phyloP scores from a whole-genome alignment of 305 asterid species.

The Solanum chacoense region DNA sequence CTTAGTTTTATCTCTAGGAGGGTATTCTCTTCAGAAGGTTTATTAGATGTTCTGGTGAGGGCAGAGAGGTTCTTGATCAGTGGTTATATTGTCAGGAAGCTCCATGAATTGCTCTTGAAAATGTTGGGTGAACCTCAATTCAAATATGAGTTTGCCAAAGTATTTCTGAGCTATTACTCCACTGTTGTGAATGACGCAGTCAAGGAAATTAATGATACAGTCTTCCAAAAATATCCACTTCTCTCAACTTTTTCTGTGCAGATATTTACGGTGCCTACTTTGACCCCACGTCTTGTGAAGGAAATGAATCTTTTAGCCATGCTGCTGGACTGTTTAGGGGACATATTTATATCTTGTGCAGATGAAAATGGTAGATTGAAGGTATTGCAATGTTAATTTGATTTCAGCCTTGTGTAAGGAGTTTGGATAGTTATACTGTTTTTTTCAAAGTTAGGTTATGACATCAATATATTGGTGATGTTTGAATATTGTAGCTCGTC shows the following conservation, averaged over 20 bases:
- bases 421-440: background rate
- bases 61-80: slow-evolving; percentile 52
- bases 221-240: slow-evolving; percentile 46
- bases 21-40: slow-evolving; percentile 51
- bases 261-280: slow-evolving; percentile 81
- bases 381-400: slow-evolving; percentile 34
- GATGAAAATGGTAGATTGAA: slow-evolving; percentile 72
- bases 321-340: slow-evolving; percentile 68
- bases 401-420: background rate
- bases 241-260: slow-evolving; percentile 86
- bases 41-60: slow-evolving; percentile 65
- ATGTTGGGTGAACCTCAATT: slow-evolving; percentile 85
- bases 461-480: background rate
- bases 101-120: slow-evolving; percentile 81
- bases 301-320: slow-evolving; percentile 79
- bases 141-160: slow-evolving; percentile 88
- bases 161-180: slow-evolving; percentile 76
- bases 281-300: slow-evolving; percentile 83
- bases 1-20: slow-evolving; percentile 82
- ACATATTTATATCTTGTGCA: slow-evolving; percentile 44
- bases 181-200: slow-evolving; percentile 41
- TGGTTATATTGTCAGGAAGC: slow-evolving; percentile 38
- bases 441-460: background rate
- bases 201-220: slow-evolving; percentile 42
- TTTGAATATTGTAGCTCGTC: background rate